Evolutionary conservation across 257 asterid genomes (phyloP).

Genomic region (Anisodus acutangulus): DNA sequence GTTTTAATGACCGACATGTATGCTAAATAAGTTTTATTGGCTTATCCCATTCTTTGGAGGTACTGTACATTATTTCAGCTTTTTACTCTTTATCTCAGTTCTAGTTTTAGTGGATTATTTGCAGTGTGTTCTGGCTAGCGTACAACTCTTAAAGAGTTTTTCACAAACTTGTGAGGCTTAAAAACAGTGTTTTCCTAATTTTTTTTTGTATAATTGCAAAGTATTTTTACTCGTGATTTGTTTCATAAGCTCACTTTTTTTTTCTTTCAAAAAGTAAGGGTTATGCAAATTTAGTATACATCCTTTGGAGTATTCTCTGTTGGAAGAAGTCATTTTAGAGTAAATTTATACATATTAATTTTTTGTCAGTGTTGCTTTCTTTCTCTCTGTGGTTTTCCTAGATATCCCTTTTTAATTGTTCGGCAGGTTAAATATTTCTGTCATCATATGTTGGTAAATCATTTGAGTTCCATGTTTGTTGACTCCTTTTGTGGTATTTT

Average conservation of each 20-base stretch:
- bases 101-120: conserved; percentile 20
- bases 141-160: neutral
- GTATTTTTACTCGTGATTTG: neutral
- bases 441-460: neutral
- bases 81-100: neutral
- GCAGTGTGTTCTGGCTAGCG: conserved; percentile 9
- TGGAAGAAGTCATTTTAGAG: neutral
- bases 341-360: conserved; percentile 7
- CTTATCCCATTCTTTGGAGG: neutral
- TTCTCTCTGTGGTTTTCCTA: neutral
- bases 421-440: neutral
- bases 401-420: neutral
- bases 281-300: neutral
- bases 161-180: neutral
- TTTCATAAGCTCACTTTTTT: neutral
- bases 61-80: neutral
- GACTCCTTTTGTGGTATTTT: neutral
- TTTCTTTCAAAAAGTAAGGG: neutral
- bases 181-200: conserved; percentile 12
- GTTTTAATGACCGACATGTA: neutral
- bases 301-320: conserved; percentile 16
- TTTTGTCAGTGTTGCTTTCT: neutral
- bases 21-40: neutral
- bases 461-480: conserved; percentile 18
- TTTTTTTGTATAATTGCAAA: neutral